Base-by-base conservation (phyloP, 2,329 filamentous ascomycete genomes). In the Davidsoniella virescens region DNA sequence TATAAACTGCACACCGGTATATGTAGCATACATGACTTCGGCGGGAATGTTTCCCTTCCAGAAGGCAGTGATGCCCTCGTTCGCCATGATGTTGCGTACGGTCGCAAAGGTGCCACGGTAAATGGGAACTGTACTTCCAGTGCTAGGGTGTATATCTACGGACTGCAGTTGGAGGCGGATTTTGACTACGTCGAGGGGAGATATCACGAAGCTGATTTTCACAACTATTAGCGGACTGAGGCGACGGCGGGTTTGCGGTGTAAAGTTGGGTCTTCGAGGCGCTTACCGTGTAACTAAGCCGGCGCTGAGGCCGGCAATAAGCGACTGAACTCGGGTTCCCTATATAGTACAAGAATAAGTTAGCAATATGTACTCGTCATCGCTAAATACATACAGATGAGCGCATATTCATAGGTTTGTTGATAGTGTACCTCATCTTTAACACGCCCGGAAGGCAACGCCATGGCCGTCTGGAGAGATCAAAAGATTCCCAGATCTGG, bases 41-140 rank as follows among this genome's bases (percentile, higher is more conserved):
- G 92, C 92, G 38, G 92, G 88, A 53, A 98, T 79, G 63, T 98
- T 98, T 62, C 92, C 92, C 71, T 96, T 96, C 92, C 92, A 98
- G 56, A 98, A 75, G 26, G 79, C 84, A 49, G 82, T 82, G 57
- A 96, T 62, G 40, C 92, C 92, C 63, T 98, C 92, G 59, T 87
- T 72, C 25, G 69, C 70, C 47, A 90, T 64, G 59, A 96, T 96
- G 54, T 82, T 75, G 52, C 73, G 75, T 61, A 94, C 70, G 1
- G 87, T 94, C 9, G 75, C 72, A 39, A 87, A 59, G 0, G 86
- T 87, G 57, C 87, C 87, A 61, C 82, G 86, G 67, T 90, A 85
- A 43, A 69, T 67, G 9, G 40, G 12, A 17, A 25, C 23, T 25
- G 23, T 5, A 7, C 46, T n/a, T n/a, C 33, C 12, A 10, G 36